These are phyloP conservation scores for Bryoerythrophyllum caledonicum DNA, from an alignment of 225 moss, liverwort and hornwort species.

Conservation along the genomic window DNA sequence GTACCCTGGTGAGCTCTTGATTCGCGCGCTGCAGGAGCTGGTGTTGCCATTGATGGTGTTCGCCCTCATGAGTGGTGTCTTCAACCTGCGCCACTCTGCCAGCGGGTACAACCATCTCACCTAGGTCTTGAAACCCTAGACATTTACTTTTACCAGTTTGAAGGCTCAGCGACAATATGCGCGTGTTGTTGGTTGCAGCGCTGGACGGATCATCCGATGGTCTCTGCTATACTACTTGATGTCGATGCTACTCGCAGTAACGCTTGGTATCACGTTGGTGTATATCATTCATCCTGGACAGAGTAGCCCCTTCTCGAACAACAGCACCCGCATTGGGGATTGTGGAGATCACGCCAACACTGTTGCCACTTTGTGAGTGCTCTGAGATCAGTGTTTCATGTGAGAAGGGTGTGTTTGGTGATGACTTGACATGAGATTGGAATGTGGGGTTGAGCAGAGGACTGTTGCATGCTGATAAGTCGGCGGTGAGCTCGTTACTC, in stretches of 20 bases:
- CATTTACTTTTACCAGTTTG: neutral
- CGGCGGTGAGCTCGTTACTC: constrained; percentile 72
- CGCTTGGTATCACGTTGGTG: constrained; percentile 73
- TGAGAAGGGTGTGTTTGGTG: neutral
- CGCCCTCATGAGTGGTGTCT: constrained; percentile 88
- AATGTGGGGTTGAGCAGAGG: constrained; percentile 30
- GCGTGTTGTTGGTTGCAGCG: constrained; percentile 40
- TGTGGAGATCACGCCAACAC: constrained; percentile 55
- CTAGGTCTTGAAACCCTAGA: neutral
- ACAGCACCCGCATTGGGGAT: constrained; percentile 29
- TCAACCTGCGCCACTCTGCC: constrained; percentile 71
- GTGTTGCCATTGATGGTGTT: constrained; percentile 87
- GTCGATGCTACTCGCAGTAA: constrained; percentile 88
- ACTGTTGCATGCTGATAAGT: constrained; percentile 41
- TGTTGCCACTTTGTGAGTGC: constrained; percentile 54
- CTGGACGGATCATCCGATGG: constrained; percentile 86
- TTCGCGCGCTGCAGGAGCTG: constrained; percentile 84
- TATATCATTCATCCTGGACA: constrained; percentile 69
- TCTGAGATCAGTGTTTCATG: neutral
- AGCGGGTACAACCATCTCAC: constrained; percentile 44
- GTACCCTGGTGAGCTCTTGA: constrained; percentile 89
- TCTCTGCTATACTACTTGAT: constrained; percentile 83
- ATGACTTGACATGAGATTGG: neutral
- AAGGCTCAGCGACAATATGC: neutral
- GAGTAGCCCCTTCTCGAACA: constrained; percentile 56